Percentiles rank a stretch among this genome's conserved stretches.
These are phyloP conservation scores for Effrenium voratum DNA, from an alignment of 73 alveolate species.

Conservation along the genomic window DNA sequence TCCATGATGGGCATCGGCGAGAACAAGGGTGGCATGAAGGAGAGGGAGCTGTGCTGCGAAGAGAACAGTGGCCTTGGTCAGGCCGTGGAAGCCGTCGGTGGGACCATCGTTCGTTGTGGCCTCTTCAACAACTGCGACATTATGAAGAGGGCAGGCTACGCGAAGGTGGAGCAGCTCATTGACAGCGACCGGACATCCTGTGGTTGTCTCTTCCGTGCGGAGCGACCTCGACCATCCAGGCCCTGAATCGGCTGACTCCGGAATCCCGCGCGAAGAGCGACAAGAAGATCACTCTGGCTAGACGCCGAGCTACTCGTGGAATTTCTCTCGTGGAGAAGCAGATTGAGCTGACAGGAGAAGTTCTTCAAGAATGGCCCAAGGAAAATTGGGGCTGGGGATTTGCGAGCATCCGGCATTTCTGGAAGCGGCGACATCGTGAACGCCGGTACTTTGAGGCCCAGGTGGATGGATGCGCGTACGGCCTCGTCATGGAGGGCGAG, in stretches of 20 bases:
- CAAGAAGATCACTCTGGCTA: background rate
- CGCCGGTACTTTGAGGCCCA: background rate
- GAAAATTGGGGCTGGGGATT: background rate
- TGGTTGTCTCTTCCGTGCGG: background rate
- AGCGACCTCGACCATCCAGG: constrained; percentile 20
- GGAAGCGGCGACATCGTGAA: background rate
- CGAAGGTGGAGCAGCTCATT: background rate
- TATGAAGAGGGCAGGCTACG: background rate
- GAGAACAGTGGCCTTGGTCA: background rate
- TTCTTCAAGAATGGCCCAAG: constrained; percentile 4
- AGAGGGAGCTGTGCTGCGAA: constrained; percentile 11
- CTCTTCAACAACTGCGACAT: constrained; percentile 24
- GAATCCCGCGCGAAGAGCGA: background rate
- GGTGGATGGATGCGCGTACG: constrained; percentile 30
- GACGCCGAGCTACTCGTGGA: too few relatives aligned
- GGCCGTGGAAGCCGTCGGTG: background rate
- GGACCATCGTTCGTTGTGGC: too few relatives aligned
- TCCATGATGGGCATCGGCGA: too few relatives aligned
- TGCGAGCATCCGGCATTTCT: background rate
- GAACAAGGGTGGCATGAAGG: too few relatives aligned
- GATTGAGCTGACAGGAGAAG: background rate
- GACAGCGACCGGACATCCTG: background rate
- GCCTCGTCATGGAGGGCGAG: background rate
- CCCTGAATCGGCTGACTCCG: background rate
- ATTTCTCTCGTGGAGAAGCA: background rate